phyloP scores from a whole-genome alignment of 345 rosid genomes.

The Aethionema arabicum region DNA sequence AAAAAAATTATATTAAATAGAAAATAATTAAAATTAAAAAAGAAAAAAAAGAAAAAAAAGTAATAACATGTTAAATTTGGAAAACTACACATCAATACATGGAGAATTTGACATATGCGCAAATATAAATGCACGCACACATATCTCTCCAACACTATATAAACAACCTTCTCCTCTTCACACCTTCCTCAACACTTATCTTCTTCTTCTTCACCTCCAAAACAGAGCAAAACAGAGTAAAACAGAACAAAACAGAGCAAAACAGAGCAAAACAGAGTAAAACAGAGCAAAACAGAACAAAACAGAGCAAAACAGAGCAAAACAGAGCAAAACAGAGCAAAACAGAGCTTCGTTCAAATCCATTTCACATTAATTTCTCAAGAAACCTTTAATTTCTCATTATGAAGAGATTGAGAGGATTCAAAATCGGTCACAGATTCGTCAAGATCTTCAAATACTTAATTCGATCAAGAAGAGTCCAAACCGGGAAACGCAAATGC shows the following conservation, averaged over 20 bases:
- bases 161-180: constrained; percentile 16
- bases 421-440: constrained; percentile 50
- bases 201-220: constrained; percentile 16
- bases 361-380: not conserved
- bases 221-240: not conserved
- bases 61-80: constrained; percentile 15
- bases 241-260: too few relatives aligned
- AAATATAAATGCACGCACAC: constrained; percentile 22
- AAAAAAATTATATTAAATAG: too few relatives aligned
- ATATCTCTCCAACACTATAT: constrained; percentile 22
- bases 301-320: too few relatives aligned
- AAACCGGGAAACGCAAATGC: constrained; percentile 10
- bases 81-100: constrained; percentile 30
- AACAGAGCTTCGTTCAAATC: not conserved
- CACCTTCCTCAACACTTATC: not conserved
- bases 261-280: too few relatives aligned
- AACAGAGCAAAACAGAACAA: too few relatives aligned
- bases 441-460: constrained; percentile 49
- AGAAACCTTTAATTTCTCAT: not conserved
- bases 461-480: constrained; percentile 39
- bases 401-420: constrained; percentile 54
- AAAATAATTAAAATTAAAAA: too few relatives aligned
- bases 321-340: not conserved
- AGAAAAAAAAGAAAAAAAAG: not conserved
- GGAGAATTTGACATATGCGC: not conserved